These are phyloP conservation scores for Antrodiella citrinella DNA, from an alignment of 768 basidiomycete genomes.

Conservation along the genomic window DNA sequence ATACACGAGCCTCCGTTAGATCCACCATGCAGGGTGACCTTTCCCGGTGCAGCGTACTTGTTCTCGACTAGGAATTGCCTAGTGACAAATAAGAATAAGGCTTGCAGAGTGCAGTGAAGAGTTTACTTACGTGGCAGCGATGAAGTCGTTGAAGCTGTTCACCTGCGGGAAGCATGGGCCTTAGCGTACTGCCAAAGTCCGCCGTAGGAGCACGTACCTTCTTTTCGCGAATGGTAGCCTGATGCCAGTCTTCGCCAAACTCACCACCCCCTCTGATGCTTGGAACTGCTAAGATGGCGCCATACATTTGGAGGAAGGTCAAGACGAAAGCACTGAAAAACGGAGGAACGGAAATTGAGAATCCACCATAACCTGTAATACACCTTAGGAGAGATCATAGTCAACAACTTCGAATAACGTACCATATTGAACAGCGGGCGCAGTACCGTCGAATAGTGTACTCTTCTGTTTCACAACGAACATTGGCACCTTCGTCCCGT, in stretches of 20 bases:
- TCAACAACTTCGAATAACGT: constrained; percentile 6
- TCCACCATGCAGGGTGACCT: constrained; percentile 70
- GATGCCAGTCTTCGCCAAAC: constrained; percentile 81
- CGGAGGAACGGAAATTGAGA: constrained; percentile 61
- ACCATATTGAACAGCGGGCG: constrained; percentile 75
- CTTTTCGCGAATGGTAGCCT: constrained; percentile 57
- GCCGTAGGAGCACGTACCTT: constrained; percentile 59
- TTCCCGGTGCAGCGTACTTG: constrained; percentile 58
- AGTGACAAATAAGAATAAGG: background rate
- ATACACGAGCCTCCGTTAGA: constrained; percentile 64
- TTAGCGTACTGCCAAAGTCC: too few relatives aligned
- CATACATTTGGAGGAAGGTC: constrained; percentile 66
- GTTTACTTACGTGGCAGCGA: constrained; percentile 59
- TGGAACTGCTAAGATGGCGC: constrained; percentile 52
- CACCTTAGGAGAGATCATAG: background rate
- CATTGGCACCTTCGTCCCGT: constrained; percentile 79
- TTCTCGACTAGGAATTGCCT: constrained; percentile 70
- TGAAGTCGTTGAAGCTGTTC: constrained; percentile 79
- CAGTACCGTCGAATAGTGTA: constrained; percentile 64
- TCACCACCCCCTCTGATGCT: constrained; percentile 54
- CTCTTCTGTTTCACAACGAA: constrained; percentile 73
- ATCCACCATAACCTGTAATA: constrained; percentile 64
- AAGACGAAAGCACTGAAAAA: constrained; percentile 65
- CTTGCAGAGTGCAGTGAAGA: background rate
- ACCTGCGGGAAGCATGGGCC: too few relatives aligned